phyloP scores from a whole-genome alignment of 768 basidiomycete species.

The Jaapia argillacea region DNA sequence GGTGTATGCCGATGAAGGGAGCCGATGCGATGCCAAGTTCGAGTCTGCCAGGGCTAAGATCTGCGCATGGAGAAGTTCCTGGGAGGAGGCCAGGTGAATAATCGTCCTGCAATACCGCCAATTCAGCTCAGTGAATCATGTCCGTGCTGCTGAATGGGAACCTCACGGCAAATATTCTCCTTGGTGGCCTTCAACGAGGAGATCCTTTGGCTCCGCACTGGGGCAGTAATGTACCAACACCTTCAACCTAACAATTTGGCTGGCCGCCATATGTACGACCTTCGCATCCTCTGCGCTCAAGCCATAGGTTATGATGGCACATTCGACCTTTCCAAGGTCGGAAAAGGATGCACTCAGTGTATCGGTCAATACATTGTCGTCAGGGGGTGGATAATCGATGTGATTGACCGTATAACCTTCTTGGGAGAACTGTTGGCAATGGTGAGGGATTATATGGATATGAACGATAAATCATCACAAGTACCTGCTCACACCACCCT shows the following conservation, averaged over 20 bases:
- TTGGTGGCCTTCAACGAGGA: too few relatives aligned
- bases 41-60: slow-evolving; percentile 16
- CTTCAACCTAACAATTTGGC: slow-evolving; percentile 12
- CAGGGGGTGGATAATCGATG: slow-evolving; percentile 14
- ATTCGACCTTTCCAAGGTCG: not conserved
- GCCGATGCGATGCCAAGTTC: slow-evolving; percentile 10
- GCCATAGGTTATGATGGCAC: slow-evolving; percentile 20
- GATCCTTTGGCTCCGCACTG: too few relatives aligned
- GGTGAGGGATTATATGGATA: not conserved
- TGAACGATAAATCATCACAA: not conserved
- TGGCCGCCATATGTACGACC: slow-evolving; percentile 7
- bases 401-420: slow-evolving; percentile 30
- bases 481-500: slow-evolving; percentile 28
- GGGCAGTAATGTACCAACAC: slow-evolving; percentile 29
- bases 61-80: slow-evolving; percentile 23
- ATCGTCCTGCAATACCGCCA: slow-evolving; percentile 20
- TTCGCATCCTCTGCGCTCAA: slow-evolving; percentile 15
- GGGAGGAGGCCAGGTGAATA: slow-evolving; percentile 26
- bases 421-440: slow-evolving; percentile 20
- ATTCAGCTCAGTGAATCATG: too few relatives aligned
- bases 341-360: not conserved
- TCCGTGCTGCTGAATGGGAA: too few relatives aligned
- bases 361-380: not conserved
- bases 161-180: too few relatives aligned
- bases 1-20: slow-evolving; percentile 16